Base-by-base conservation (phyloP, 2,329 filamentous ascomycete genomes). In the Lecanosticta acicola region DNA sequence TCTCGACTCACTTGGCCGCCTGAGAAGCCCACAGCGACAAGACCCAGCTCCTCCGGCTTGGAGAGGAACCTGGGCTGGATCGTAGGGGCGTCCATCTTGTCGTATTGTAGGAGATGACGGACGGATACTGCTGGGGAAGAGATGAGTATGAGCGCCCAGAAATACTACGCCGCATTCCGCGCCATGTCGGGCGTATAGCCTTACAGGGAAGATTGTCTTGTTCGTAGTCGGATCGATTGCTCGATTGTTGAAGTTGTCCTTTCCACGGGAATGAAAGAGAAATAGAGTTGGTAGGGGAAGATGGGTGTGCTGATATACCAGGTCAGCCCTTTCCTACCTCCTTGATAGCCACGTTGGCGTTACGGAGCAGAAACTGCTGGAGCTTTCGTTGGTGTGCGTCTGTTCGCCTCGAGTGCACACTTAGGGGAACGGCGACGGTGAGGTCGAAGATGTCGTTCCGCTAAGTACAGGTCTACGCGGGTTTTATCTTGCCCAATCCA, bases 1-100 rank as follows among this genome's bases (percentile, higher is more conserved):
- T n/a, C n/a, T n/a, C n/a, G n/a, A n/a, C 56, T 39, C 81, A 93
- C 89, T 81, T 96, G 93, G 46, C 93, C 93, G 56, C 91, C 91
- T 43, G 89, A 94, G 75, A 97, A 98, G 53, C 91, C 91, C 32
- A 97, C 93, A 40, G 91, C 89, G 32, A 97, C 88, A 46, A 98
- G 79, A 52, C 91, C 93, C 54, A 98, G 77, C 62, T 97, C 83
- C 63, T 86, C 77, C 24, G 82, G 79, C 63, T 83, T 77, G 54
- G 83, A 76, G 58, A 97, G 84, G 73, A 96, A 97, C 64, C 85
- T 89, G 50, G 80, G 76, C 39, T 72, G 64, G 51, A 82, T 74
- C 4, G 78, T 78, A 3, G 79, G 74, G 24, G 79, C 77, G 45
- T 67, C 64, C 65, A 68, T 67, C 32, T 20, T 42, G 36, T 5